phyloP scores from a whole-genome alignment of 441 rosid species.

The Breynia disticha region DNA sequence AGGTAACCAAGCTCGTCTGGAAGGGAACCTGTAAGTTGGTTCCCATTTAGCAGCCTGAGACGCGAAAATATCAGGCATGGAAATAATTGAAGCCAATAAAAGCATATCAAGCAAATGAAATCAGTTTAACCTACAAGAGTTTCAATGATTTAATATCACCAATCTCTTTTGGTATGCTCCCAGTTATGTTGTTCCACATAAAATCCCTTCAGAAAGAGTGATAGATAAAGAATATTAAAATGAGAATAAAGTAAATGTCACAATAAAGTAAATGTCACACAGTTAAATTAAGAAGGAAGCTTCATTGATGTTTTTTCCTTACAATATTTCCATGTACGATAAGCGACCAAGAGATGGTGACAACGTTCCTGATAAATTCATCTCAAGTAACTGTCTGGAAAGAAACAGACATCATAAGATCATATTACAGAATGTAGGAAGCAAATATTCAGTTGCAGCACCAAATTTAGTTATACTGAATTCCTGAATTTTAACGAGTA shows the following conservation, averaged over 20 bases:
- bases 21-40: constrained; percentile 55
- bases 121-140: constrained; percentile 64
- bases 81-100: constrained; percentile 3
- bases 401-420: constrained; percentile 3
- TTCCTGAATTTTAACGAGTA: background rate
- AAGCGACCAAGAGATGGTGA: constrained; percentile 71
- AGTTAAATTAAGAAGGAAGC: background rate
- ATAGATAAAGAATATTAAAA: constrained; percentile 15
- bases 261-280: background rate
- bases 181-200: constrained; percentile 86
- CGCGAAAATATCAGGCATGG: constrained; percentile 16
- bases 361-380: constrained; percentile 76
- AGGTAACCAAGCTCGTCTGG: constrained; percentile 88
- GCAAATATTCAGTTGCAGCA: background rate
- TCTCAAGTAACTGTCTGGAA: constrained; percentile 60
- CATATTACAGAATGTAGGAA: background rate
- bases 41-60: constrained; percentile 89
- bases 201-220: constrained; percentile 48
- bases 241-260: constrained; percentile 1
- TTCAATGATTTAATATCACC: constrained; percentile 60
- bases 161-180: constrained; percentile 85
- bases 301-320: constrained; percentile 18
- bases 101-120: constrained; percentile 9
- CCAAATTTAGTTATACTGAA: background rate
- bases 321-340: constrained; percentile 58